A percentile compares a stretch with the other conserved stretches of the same genome.
Conservation (phyloP, 2,329 filamentous ascomycete genomes). For the Hypoxylon rubiginosum region DNA sequence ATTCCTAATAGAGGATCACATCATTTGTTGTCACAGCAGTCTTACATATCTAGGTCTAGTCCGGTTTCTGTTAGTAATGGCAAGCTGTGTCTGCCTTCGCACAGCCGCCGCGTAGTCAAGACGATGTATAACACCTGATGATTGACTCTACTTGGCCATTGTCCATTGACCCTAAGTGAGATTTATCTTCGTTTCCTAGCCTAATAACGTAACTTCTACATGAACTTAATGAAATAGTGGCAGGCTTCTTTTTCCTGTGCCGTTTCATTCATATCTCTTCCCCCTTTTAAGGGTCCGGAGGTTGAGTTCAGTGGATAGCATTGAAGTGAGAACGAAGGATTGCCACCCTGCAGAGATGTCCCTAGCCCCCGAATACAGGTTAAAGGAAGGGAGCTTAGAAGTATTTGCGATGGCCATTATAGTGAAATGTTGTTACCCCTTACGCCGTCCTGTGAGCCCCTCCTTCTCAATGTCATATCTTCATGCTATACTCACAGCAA, state of each 20-base stretch:
- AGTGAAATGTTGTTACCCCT: background rate
- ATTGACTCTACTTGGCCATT: background rate
- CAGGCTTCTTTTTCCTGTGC: background rate
- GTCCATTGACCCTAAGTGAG: background rate
- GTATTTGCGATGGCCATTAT: background rate
- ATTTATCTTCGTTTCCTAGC: background rate
- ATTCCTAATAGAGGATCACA: background rate
- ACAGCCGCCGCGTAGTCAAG: background rate
- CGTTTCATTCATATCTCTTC: background rate
- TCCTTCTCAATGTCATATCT: background rate
- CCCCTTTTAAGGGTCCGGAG: background rate
- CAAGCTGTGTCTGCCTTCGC: background rate
- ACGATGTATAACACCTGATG: background rate
- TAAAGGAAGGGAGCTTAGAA: background rate
- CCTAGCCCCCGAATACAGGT: background rate
- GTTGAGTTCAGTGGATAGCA: background rate
- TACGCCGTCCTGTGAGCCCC: background rate
- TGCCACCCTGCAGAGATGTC: background rate
- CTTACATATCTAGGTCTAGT: background rate
- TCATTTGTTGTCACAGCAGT: background rate
- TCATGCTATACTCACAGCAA: background rate
- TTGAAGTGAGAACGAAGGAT: background rate
- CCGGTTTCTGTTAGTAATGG: background rate
- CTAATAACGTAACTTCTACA: background rate
- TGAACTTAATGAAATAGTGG: background rate